Percentiles rank a stretch among this genome's conserved stretches.
Evolutionary conservation across 208 protist genomes (phyloP).

Genomic region (Endotrypanum monterogeii): DNA sequence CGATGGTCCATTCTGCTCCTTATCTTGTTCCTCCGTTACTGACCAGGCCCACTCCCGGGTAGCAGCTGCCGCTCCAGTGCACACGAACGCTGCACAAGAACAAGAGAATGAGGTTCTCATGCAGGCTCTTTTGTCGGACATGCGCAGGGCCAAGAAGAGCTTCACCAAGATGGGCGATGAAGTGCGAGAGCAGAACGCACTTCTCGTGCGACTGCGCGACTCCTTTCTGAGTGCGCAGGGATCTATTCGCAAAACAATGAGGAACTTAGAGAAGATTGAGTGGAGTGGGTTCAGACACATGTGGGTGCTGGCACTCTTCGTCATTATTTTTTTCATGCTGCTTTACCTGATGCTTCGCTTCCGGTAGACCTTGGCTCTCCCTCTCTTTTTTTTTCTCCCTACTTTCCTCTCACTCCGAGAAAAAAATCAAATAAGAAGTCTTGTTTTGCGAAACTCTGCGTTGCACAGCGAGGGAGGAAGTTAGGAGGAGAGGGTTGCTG

Average conservation of each 20-base stretch:
- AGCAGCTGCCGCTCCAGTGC: conserved; percentile 3
- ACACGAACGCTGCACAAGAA: conserved; percentile 31
- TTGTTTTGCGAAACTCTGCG: too few relatives aligned
- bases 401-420: neutral
- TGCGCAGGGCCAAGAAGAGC: conserved; percentile 46
- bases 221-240: conserved; percentile 44
- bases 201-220: conserved; percentile 55
- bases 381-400: neutral
- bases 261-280: conserved; percentile 44
- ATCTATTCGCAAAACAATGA: conserved; percentile 54
- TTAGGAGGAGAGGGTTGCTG: too few relatives aligned
- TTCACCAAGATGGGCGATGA: conserved; percentile 66
- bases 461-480: too few relatives aligned
- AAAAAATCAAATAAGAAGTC: too few relatives aligned
- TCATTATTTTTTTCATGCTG: conserved; percentile 73
- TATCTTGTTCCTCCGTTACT: conserved; percentile 5
- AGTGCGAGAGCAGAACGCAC: conserved; percentile 67
- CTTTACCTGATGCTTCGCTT: conserved; percentile 79
- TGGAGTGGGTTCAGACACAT: conserved; percentile 64
- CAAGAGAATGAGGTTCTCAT: conserved; percentile 80
- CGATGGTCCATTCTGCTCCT: neutral
- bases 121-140: conserved; percentile 62
- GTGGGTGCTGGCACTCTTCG: conserved; percentile 84
- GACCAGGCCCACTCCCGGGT: neutral
- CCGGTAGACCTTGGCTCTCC: conserved; percentile 19